phyloP scores from a whole-genome alignment of 176 grass and related monocot genomes.

The Raddia guianensis region DNA sequence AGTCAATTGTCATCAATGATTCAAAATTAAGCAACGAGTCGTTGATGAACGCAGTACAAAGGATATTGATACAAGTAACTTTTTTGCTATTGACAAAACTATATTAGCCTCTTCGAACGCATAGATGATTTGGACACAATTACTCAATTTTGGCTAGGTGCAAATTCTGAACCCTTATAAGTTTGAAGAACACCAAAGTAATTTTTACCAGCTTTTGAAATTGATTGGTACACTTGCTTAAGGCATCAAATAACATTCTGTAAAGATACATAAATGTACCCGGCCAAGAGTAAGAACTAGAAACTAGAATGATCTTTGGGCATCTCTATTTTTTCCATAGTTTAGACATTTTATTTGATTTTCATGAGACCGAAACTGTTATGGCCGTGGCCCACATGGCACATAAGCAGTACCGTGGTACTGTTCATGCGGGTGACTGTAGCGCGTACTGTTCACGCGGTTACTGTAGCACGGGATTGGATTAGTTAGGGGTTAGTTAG shows the following conservation, averaged over 20 bases:
- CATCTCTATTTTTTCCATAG: neutral
- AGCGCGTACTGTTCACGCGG: no score
- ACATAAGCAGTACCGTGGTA: no score
- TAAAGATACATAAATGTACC: neutral
- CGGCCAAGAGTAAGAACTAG: neutral
- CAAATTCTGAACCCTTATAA: conserved; percentile 7
- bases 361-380: conserved; percentile 9
- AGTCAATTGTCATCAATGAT: neutral
- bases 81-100: neutral
- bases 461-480: no score
- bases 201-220: neutral
- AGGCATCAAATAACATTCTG: neutral
- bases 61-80: neutral
- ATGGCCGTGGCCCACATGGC: no score
- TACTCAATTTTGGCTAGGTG: neutral
- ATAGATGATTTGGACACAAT: neutral
- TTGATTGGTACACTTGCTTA: neutral
- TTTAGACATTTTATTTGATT: conserved; percentile 7
- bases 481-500: no score
- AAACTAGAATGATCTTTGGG: neutral
- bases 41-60: neutral
- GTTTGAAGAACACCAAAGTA: neutral
- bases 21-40: neutral
- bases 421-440: no score
- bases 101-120: neutral